A percentile compares a stretch with the other conserved stretches of the same genome.
Evolutionary conservation across 345 rosid species (phyloP).

Genomic region (Triadica sebifera): DNA sequence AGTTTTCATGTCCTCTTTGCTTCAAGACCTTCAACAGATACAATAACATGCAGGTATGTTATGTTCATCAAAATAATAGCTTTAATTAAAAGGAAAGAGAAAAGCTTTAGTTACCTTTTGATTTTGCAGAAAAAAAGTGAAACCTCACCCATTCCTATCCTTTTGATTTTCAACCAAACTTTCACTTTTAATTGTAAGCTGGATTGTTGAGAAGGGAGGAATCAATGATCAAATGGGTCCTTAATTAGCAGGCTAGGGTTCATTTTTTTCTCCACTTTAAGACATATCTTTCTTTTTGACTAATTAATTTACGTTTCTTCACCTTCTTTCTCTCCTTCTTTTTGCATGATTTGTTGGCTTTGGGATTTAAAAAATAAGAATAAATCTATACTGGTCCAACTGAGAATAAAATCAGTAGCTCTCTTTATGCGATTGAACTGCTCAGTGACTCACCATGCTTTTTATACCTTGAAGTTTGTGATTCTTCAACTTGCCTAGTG

Average conservation of each 20-base stretch:
- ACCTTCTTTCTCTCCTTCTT: slow-evolving; percentile 6
- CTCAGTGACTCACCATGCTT: slow-evolving; percentile 40
- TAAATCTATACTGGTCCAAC: slow-evolving; percentile 39
- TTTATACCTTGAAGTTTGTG: slow-evolving; percentile 52
- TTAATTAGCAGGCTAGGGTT: slow-evolving; percentile 27
- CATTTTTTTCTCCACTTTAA: slow-evolving; percentile 24
- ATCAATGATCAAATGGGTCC: background rate
- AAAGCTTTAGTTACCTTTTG: slow-evolving; percentile 23
- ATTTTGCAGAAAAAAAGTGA: slow-evolving; percentile 25
- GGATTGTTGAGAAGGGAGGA: slow-evolving; percentile 18
- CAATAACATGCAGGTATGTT: slow-evolving; percentile 95
- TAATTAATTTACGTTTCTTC: slow-evolving; percentile 5
- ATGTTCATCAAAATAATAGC: background rate
- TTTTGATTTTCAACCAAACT: slow-evolving; percentile 33
- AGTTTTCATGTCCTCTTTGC: slow-evolving; percentile 97
- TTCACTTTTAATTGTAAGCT: slow-evolving; percentile 24
- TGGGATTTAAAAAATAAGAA: slow-evolving; percentile 42
- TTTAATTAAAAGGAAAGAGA: background rate
- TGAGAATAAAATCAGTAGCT: slow-evolving; percentile 40
- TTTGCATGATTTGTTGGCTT: slow-evolving; percentile 47
- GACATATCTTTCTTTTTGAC: slow-evolving; percentile 18
- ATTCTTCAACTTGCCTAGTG: slow-evolving; percentile 27
- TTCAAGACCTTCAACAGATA: slow-evolving; percentile 99
- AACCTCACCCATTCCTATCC: slow-evolving; percentile 19
- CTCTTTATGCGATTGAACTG: slow-evolving; percentile 63